Percentiles rank a stretch among this genome's conserved stretches.
These are phyloP conservation scores for Cladophialophora immunda DNA, from an alignment of 2,329 filamentous ascomycete species.

Conservation along the genomic window DNA sequence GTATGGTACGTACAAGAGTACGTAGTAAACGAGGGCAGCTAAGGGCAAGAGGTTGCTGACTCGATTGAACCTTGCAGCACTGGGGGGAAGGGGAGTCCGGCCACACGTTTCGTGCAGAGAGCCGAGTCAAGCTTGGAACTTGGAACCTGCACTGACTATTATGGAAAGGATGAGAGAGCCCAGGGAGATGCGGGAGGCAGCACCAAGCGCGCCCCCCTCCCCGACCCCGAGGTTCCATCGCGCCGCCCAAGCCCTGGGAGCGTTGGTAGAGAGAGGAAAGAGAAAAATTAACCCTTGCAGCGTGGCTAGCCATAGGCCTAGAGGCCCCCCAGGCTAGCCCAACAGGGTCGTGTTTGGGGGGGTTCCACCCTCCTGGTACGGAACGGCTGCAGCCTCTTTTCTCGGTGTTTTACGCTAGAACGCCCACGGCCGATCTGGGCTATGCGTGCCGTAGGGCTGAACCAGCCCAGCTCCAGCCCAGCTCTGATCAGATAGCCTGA, in stretches of 20 bases:
- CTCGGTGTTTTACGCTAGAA: constrained; percentile 22
- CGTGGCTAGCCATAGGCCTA: background rate
- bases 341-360: background rate
- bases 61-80: constrained; percentile 8
- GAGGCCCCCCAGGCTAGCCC: constrained; percentile 13
- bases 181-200: background rate
- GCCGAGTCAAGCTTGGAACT: too few species aligned
- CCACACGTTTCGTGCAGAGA: too few species aligned
- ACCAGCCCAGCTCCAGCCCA: constrained; percentile 9
- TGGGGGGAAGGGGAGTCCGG: background rate
- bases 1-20: background rate
- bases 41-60: constrained; percentile 1
- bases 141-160: too few species aligned
- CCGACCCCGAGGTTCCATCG: constrained; percentile 20
- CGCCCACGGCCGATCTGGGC: constrained; percentile 20
- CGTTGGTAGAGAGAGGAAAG: background rate
- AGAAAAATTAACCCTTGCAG: constrained; percentile 3
- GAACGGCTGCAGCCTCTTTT: constrained; percentile 26
- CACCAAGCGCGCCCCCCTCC: background rate
- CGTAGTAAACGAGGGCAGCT: background rate
- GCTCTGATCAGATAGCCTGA: constrained; percentile 7
- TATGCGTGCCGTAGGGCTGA: constrained; percentile 25
- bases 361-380: constrained; percentile 20
- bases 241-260: background rate
- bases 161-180: too few species aligned